Evolutionary conservation across 352 stramenopile genomes (phyloP).

Genomic region (Globisporangium cylindrosporum): DNA sequence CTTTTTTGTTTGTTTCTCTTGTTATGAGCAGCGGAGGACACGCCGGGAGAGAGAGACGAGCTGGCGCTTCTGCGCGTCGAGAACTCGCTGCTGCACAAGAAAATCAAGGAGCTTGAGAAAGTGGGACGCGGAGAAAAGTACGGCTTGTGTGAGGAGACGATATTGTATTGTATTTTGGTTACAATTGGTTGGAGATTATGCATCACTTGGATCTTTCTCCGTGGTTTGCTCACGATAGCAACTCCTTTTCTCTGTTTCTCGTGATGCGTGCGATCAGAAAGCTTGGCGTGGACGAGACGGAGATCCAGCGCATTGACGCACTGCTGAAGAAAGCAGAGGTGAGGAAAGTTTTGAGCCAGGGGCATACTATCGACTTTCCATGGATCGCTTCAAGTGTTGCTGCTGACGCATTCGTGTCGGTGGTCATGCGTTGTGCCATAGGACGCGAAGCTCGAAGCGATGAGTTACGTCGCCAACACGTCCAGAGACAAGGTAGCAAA

Average conservation of each 20-base stretch:
- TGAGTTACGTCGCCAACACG: conserved; percentile 69
- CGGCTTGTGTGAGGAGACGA: conserved; percentile 16
- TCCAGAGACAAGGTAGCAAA: conserved; percentile 64
- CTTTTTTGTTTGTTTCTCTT: not conserved
- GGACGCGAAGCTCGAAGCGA: conserved; percentile 71
- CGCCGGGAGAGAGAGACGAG: conserved; percentile 33
- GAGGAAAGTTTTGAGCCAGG: too few species aligned
- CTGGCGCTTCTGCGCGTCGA: conserved; percentile 52
- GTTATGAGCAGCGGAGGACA: conserved; percentile 16
- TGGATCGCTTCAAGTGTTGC: not conserved
- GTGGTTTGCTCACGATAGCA: not conserved
- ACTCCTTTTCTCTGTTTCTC: not conserved
- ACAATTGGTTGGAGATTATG: not conserved
- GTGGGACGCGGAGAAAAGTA: conserved; percentile 35
- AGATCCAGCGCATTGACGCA: conserved; percentile 70
- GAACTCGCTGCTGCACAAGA: conserved; percentile 66
- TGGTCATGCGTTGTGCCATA: conserved; percentile 8
- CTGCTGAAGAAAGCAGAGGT: conserved; percentile 75
- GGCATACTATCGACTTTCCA: not conserved
- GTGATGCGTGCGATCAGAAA: conserved; percentile 25
- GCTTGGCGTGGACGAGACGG: conserved; percentile 46
- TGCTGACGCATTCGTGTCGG: not conserved
- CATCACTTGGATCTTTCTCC: too few species aligned
- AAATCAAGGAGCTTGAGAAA: conserved; percentile 65
- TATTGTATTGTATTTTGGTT: too few species aligned